These are phyloP conservation scores for Botrytis paeoniae DNA, from an alignment of 2,329 filamentous ascomycete species.

Conservation along the genomic window DNA sequence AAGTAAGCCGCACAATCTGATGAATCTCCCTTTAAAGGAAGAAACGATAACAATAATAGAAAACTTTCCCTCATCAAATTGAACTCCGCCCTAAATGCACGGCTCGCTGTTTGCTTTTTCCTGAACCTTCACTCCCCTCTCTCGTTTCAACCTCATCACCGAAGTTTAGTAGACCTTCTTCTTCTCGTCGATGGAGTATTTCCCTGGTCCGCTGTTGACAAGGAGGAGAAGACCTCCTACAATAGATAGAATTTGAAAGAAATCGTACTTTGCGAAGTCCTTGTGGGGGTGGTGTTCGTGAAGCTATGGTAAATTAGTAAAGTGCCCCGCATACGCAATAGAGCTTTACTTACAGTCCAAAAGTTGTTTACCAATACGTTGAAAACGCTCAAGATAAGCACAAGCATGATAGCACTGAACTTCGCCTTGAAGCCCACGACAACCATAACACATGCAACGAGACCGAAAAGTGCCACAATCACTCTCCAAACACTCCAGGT, in stretches of 20 bases:
- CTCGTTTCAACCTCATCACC: constrained; percentile 20
- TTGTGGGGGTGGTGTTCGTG: constrained; percentile 98
- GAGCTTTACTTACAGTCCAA: constrained; percentile 76
- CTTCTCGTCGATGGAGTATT: constrained; percentile 99
- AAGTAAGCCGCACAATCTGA: constrained; percentile 9
- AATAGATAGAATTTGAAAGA: constrained; percentile 99
- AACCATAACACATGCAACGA: constrained; percentile 95
- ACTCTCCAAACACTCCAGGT: constrained; percentile 89
- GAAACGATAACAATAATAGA: constrained; percentile 12
- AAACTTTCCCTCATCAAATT: constrained; percentile 11
- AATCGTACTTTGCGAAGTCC: constrained; percentile 99
- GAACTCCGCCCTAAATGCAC: constrained; percentile 21
- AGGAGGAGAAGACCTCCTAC: constrained; percentile 93
- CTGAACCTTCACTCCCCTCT: constrained; percentile 24
- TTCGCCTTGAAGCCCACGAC: constrained; percentile 99
- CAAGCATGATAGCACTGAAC: constrained; percentile 93
- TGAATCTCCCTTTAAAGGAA: background rate
- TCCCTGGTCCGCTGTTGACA: constrained; percentile 97
- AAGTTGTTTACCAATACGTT: constrained; percentile 99
- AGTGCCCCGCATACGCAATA: constrained; percentile 16
- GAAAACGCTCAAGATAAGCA: constrained; percentile 93
- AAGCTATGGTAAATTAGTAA: constrained; percentile 55
- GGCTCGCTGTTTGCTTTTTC: constrained; percentile 24
- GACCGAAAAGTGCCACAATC: constrained; percentile 76
- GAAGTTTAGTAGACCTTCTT: constrained; percentile 91